Percentiles rank a stretch among this genome's conserved stretches.
Conservation (phyloP, 2,329 filamentous ascomycete genomes). For the Camptophora hylomeconis region DNA sequence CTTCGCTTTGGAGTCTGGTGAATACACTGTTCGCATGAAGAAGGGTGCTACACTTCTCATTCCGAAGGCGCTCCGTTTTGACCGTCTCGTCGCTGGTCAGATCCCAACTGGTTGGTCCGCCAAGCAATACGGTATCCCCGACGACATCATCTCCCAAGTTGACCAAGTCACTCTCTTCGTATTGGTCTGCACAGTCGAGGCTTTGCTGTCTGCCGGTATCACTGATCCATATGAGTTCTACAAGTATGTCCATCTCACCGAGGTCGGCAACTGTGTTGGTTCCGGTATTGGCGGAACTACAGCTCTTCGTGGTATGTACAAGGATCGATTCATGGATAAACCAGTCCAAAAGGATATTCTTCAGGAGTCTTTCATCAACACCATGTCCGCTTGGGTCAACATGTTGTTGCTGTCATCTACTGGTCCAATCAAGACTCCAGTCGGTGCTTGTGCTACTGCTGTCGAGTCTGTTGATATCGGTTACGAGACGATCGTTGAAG, state of each 20-base stretch:
- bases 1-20: conserved; percentile 89
- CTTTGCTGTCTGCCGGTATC: conserved; percentile 82
- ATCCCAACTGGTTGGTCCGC: conserved; percentile 96
- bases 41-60: conserved; percentile 93
- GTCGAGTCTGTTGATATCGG: conserved; percentile 96
- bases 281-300: conserved; percentile 94
- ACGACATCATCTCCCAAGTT: conserved; percentile 95
- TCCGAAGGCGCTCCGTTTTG: conserved; percentile 92
- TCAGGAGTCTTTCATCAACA: conserved; percentile 99
- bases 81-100: conserved; percentile 92
- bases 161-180: conserved; percentile 94
- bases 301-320: conserved; percentile 94
- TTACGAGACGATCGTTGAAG: conserved; percentile 96
- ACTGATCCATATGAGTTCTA: conserved; percentile 99
- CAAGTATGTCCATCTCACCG: conserved; percentile 96
- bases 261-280: conserved; percentile 95
- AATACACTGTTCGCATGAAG: conserved; percentile 87
- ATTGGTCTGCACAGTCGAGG: conserved; percentile 84
- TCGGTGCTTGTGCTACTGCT: conserved; percentile 91
- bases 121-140: conserved; percentile 88
- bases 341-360: conserved; percentile 97
- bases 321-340: conserved; percentile 91
- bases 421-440: conserved; percentile 95
- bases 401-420: conserved; percentile 97
- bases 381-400: conserved; percentile 98